Evolutionary conservation across 441 rosid species (phyloP).

Genomic region (Biscutella auriculata): DNA sequence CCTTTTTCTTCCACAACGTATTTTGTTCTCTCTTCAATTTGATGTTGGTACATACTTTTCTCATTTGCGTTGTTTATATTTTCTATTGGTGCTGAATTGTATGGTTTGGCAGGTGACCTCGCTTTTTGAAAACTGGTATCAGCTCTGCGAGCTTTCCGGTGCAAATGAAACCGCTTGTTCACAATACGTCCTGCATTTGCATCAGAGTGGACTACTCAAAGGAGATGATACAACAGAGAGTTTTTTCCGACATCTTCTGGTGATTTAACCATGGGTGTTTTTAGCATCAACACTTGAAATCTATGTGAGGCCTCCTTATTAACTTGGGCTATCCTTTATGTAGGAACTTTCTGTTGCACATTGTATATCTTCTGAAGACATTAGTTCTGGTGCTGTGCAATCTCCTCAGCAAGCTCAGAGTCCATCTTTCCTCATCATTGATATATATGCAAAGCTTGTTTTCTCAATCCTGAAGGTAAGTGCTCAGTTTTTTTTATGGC

Average conservation of each 20-base stretch:
- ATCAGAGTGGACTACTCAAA: conserved; percentile 68
- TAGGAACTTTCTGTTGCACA: conserved; percentile 88
- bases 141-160: conserved; percentile 70
- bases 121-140: conserved; percentile 77
- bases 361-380: conserved; percentile 68
- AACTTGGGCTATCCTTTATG: conserved; percentile 7
- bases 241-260: conserved; percentile 73
- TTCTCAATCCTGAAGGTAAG: conserved; percentile 64
- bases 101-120: conserved; percentile 46
- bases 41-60: neutral
- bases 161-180: conserved; percentile 60
- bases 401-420: conserved; percentile 62
- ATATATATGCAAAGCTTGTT: conserved; percentile 80
- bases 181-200: conserved; percentile 59
- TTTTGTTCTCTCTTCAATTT: conserved; percentile 2
- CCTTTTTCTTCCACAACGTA: no score
- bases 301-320: neutral
- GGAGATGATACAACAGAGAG: conserved; percentile 85
- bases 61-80: neutral
- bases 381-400: conserved; percentile 48
- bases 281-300: neutral
- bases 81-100: neutral
- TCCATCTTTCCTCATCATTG: conserved; percentile 77
- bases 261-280: conserved; percentile 14
- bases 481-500: neutral